These are phyloP conservation scores for Metarhizium guizhouense DNA, from an alignment of 2,329 filamentous ascomycete genomes.

Conservation along the genomic window DNA sequence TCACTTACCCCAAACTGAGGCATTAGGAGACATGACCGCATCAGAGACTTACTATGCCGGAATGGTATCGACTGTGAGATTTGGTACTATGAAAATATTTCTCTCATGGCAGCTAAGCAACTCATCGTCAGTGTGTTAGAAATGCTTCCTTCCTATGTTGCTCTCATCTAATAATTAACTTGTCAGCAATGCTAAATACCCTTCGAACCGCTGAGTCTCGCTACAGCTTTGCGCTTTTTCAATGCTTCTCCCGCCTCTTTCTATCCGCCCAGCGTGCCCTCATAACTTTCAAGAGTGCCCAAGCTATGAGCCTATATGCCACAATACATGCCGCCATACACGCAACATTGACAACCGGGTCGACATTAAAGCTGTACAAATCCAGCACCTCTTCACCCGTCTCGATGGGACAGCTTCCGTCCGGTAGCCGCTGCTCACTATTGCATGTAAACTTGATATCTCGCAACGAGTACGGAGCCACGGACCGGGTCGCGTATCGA, in stretches of 20 bases:
- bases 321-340: slow-evolving; percentile 55
- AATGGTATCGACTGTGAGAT: too few species aligned
- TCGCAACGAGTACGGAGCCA: slow-evolving; percentile 56
- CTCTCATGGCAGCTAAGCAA: too few species aligned
- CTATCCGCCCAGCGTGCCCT: slow-evolving; percentile 42
- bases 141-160: too few species aligned
- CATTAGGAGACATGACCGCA: too few species aligned
- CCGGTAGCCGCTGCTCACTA: slow-evolving; percentile 45
- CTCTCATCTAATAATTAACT: too few species aligned
- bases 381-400: slow-evolving; percentile 59
- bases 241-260: slow-evolving; percentile 1
- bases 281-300: slow-evolving; percentile 43
- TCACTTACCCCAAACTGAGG: too few species aligned
- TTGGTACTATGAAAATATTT: too few species aligned
- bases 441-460: slow-evolving; percentile 56
- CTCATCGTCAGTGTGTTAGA: too few species aligned
- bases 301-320: slow-evolving; percentile 56
- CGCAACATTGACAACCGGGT: slow-evolving; percentile 52
- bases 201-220: too few species aligned
- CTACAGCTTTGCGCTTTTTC: too few species aligned
- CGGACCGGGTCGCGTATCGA: slow-evolving; percentile 58
- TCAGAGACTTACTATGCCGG: too few species aligned
- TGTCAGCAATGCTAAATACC: too few species aligned
- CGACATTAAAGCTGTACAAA: slow-evolving; percentile 56
- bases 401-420: slow-evolving; percentile 55